Conservation (phyloP, 2,329 filamentous ascomycete species). For the Colletotrichum liaoningense region DNA sequence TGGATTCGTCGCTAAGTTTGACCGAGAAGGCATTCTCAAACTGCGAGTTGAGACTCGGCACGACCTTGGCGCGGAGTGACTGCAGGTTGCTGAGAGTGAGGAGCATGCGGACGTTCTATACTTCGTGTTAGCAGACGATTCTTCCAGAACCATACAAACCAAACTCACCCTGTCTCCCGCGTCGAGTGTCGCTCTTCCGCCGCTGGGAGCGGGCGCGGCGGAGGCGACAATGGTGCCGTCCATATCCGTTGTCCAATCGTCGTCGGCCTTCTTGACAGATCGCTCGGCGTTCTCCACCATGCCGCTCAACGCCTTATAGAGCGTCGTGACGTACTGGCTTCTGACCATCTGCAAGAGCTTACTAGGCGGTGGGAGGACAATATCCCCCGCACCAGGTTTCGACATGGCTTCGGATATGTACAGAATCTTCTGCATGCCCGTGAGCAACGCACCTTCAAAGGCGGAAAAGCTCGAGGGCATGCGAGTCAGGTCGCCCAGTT, state of each 20-base stretch:
- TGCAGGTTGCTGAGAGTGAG: constrained; percentile 94
- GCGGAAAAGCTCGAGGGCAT: constrained; percentile 89
- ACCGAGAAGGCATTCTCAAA: constrained; percentile 96
- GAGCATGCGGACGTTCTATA: constrained; percentile 89
- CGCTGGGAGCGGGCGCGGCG: constrained; percentile 48
- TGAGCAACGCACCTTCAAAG: constrained; percentile 85
- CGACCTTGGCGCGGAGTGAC: constrained; percentile 81
- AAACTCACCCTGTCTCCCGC: constrained; percentile 66
- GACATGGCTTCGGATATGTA: constrained; percentile 89
- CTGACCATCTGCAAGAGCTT: constrained; percentile 93
- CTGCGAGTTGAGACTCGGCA: constrained; percentile 88
- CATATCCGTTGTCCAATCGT: constrained; percentile 67
- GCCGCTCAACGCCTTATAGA: constrained; percentile 93
- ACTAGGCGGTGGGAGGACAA: constrained; percentile 85
- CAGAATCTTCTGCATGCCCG: constrained; percentile 93
- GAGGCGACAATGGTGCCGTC: constrained; percentile 53
- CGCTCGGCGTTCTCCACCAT: constrained; percentile 97
- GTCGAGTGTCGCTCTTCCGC: constrained; percentile 62
- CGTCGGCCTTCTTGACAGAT: constrained; percentile 72
- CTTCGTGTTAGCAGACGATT: too few relatives aligned
- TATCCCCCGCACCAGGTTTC: constrained; percentile 78
- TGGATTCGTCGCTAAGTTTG: constrained; percentile 92
- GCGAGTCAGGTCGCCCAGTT: constrained; percentile 87
- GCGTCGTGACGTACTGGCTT: constrained; percentile 89
- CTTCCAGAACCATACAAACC: not conserved